Base-by-base conservation (phyloP, 768 basidiomycete genomes). In the Mycena rebaudengoi region DNA sequence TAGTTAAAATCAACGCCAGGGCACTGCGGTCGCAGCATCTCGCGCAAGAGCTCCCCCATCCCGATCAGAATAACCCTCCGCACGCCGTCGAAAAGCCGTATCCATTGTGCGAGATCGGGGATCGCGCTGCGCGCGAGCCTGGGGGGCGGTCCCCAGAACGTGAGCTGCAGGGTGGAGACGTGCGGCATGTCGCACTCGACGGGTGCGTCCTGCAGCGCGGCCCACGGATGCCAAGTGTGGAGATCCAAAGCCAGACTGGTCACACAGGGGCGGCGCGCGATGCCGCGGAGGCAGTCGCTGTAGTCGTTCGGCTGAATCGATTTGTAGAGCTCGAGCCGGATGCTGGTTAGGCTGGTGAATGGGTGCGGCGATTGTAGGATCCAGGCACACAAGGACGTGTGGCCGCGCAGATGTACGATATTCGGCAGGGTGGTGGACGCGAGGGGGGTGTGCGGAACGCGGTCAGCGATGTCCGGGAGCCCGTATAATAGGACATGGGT, bases 151-250 rank as follows among this genome's bases (percentile, higher is more conserved):
- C 1, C 4, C 16, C n/a, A 21, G 29, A 50, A 50, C 14, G 58
- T 50, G 13, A 60, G 29, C 21, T 49, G 37, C 48, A 60, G 40
- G 16, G 49, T 49, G 20, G 20, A 39, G 26, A 60, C 11, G 12
- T 50, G 48, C 29, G 20, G 2, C 20, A n/a, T 4, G 37, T 35
- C 3, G 58, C 21, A 26, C 28, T 13, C 2, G 37, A n/a, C 14
- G 12, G 16, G n/a, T 20, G 37, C 46, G 10, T 40, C 28, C 3
- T 40, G 21, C 28, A 18, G 32, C 39, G n/a, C n/a, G 7, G 30
- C 20, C 61, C 61, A 62, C 23, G 61, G 61, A 1, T 4, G 8
- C 46, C 61, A 62, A 11, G 12, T 29, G 45, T 43, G 10, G 14
- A 56, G 11, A 2, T 49, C 28, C 35, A 62, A 43, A 1, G 35